Conservation (phyloP, 2,329 filamentous ascomycete species). For the Ophiocordyceps sinensis region DNA sequence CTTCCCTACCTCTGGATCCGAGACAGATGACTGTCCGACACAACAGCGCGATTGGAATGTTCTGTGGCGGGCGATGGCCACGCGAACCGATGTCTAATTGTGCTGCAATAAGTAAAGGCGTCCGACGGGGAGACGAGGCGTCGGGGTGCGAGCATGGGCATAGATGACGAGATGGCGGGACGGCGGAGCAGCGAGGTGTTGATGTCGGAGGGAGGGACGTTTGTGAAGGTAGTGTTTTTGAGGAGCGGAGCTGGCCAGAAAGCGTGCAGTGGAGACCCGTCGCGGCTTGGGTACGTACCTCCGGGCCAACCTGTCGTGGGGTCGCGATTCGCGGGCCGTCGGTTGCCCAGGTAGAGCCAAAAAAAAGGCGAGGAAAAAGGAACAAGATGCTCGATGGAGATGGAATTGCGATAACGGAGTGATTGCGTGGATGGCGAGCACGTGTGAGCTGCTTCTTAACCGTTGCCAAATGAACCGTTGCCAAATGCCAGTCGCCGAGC, state of each 20-base stretch:
- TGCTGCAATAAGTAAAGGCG: slow-evolving; percentile 10
- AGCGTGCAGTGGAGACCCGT: slow-evolving; percentile 8
- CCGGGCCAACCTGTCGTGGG: not conserved
- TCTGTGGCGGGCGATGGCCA: slow-evolving; percentile 14
- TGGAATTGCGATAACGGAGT: not conserved
- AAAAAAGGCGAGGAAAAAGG: not conserved
- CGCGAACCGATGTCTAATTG: slow-evolving; percentile 10
- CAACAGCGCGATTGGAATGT: slow-evolving; percentile 22
- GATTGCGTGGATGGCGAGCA: not conserved
- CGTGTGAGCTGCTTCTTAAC: not conserved
- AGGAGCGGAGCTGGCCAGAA: slow-evolving; percentile 17
- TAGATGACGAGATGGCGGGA: not conserved
- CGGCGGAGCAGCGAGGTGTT: slow-evolving; percentile 17
- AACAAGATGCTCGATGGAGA: not conserved
- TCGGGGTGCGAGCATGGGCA: not conserved
- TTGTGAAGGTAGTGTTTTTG: slow-evolving; percentile 22
- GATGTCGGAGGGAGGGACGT: slow-evolving; percentile 15
- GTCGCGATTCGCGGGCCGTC: slow-evolving; percentile 4
- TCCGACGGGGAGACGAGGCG: not conserved
- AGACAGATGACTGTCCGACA: slow-evolving; percentile 15
- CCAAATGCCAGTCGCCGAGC: not conserved
- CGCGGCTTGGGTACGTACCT: slow-evolving; percentile 8
- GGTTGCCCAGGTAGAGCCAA: slow-evolving; percentile 4
- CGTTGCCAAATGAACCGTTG: not conserved
- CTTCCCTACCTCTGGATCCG: slow-evolving; percentile 19